phyloP scores from a whole-genome alignment of 1,284 basidiomycete species.

The Phylloporus sp. region DNA sequence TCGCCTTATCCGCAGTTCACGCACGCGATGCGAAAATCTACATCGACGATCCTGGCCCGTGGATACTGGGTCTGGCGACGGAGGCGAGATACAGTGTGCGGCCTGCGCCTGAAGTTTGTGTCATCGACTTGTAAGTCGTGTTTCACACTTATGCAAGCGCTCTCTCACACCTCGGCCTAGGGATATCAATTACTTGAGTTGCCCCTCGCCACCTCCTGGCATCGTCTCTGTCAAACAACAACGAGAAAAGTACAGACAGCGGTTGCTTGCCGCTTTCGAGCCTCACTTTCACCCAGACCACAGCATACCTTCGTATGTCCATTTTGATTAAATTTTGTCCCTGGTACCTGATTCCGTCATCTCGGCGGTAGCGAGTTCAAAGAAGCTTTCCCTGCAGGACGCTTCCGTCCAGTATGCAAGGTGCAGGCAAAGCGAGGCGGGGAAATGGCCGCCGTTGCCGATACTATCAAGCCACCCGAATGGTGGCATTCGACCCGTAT shows the following conservation, averaged over 20 bases:
- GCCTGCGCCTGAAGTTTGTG: constrained; percentile 80
- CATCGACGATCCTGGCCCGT: constrained; percentile 87
- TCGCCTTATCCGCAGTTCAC: constrained; percentile 85
- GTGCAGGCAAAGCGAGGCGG: constrained; percentile 82
- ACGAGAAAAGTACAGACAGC: constrained; percentile 83
- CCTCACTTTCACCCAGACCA: constrained; percentile 85
- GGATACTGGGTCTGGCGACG: constrained; percentile 91
- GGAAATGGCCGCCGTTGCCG: constrained; percentile 79
- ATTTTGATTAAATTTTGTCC: not conserved
- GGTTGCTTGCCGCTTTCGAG: constrained; percentile 80
- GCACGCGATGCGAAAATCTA: constrained; percentile 90
- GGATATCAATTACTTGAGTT: constrained; percentile 91
- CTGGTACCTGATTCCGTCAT: constrained; percentile 9
- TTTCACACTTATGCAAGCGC: not conserved
- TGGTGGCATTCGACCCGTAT: constrained; percentile 94
- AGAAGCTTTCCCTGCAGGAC: constrained; percentile 92
- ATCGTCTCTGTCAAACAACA: constrained; percentile 83
- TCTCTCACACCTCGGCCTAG: constrained; percentile 40
- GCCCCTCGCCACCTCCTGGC: constrained; percentile 77
- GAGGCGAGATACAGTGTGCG: constrained; percentile 83
- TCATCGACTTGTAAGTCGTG: constrained; percentile 82
- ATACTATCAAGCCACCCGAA: constrained; percentile 83
- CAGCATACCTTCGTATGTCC: constrained; percentile 68
- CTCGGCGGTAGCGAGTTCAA: constrained; percentile 77
- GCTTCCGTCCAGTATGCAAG: constrained; percentile 83